These are phyloP conservation scores for Pestalotiopsis sp. DNA, from an alignment of 2,329 filamentous ascomycete species.

Conservation along the genomic window DNA sequence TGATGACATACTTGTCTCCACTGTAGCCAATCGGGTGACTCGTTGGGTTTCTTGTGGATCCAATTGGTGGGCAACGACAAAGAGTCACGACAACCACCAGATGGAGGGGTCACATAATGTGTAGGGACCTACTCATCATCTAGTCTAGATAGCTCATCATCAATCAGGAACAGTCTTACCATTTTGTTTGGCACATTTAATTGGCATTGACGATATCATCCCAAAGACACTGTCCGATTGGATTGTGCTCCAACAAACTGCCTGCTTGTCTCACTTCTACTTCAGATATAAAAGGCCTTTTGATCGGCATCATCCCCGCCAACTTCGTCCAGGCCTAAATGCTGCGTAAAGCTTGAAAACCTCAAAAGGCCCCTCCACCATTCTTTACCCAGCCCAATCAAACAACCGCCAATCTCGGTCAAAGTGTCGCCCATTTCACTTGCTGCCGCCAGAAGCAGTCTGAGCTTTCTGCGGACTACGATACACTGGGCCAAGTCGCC, in stretches of 20 bases:
- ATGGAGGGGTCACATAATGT: not conserved
- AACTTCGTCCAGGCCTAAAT: not conserved
- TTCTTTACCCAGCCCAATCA: not conserved
- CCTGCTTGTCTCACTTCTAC: not conserved
- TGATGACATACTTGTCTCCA: not conserved
- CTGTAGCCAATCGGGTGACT: not conserved
- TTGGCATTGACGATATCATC: not conserved
- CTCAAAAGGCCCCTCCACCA: not conserved
- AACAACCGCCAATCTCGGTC: not conserved
- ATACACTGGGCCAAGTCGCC: not conserved
- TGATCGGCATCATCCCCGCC: not conserved
- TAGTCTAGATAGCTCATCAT: not conserved
- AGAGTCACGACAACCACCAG: not conserved
- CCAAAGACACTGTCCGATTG: not conserved
- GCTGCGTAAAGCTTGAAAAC: not conserved
- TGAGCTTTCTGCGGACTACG: not conserved
- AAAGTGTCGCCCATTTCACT: conserved; percentile 5
- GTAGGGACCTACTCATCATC: not conserved
- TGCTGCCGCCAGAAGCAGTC: not conserved
- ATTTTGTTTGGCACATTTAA: not conserved
- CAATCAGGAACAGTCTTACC: not conserved
- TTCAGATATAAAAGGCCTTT: not conserved
- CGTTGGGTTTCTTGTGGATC: not conserved
- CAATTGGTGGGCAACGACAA: not conserved
- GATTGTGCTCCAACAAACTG: not conserved